Evolutionary conservation across 352 stramenopile species (phyloP), one percentile per base, ranked within the genome.

Genomic region (Phytophthora ramorum): DNA sequence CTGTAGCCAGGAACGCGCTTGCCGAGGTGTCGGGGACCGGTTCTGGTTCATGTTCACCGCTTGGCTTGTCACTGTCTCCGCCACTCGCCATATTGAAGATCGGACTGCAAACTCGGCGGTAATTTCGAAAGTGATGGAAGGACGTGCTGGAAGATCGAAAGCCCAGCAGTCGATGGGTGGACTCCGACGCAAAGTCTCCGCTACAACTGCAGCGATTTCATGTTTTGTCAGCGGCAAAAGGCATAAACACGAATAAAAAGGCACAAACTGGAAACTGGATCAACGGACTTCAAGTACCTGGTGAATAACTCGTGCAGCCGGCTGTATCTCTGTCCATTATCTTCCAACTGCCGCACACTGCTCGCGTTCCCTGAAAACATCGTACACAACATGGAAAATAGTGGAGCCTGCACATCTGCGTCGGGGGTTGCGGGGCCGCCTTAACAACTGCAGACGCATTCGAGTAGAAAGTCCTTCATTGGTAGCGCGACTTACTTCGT

Each of bases 381-480:
- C 28, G 28, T 34, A 34, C 28, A 34, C 28, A 12, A 34, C 28
- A 10, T 34, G 7, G 28, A 32, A 32, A 32, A 32, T 7, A 32
- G 6, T 4, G 6, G 6, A 9, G 28, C 7, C 28, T 34, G 7
- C 28, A 34, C 4, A 30, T 30, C 26, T 30, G 3, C 26, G 26
- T 30, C 26, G 6, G 26, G 28, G 12, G 26, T 32, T 8, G 26
- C 26, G 22, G 22, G 22, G 4, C 26, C 26, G 26, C 28, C 0
- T 13, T 13, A 34, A 34, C 28, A 34, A 34, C 6, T 34, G 28
- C 28, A 34, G 28, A 10, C 28, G 19, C 34, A 46, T 45, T 48
- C 45, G 32, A 46, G 51, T 38, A 50, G 43, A 69, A 61, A 73
- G 44, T 56, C 58, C 58, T 72, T 72, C 49, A 71, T 72, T 69